Base-by-base conservation (phyloP, 768 basidiomycete genomes). In the Tremella mesenterica region DNA sequence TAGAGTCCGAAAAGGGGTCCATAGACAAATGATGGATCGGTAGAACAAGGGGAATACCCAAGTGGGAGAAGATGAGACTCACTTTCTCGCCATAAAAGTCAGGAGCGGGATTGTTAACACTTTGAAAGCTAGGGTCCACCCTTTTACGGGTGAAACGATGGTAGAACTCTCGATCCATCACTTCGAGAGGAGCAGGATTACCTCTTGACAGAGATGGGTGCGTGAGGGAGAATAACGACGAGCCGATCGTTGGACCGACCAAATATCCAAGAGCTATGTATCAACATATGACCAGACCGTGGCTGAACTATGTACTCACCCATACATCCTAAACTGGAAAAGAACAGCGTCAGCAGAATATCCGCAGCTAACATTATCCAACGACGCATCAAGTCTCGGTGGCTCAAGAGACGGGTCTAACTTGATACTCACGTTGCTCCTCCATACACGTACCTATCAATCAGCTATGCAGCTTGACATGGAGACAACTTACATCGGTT, bases 41-140 rank as follows among this genome's bases (percentile, higher is more conserved):
- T n/a, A n/a, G n/a, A n/a, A n/a, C n/a, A n/a, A n/a, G n/a, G n/a
- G n/a, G n/a, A n/a, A n/a, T n/a, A n/a, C n/a, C n/a, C n/a, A n/a
- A n/a, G n/a, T n/a, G n/a, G n/a, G n/a, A n/a, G n/a, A n/a, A n/a
- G n/a, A n/a, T 30, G 14, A 14, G 47, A 48, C 67, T 13, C 47
- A 70, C 68, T 58, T 70, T 70, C 50, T 70, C 68, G 21, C 72
- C 72, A 47, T 73, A 73, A 52, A 70, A 73, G 46, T 73, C 72
- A 21, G 72, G 72, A 21, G 65, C 64, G n/a, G 66, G 64, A 44
- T 73, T 73, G 36, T 74, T 71, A 30, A 72, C 71, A 48, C 66
- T 67, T 51, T 72, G 73, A 34, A 71, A 67, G 1, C 62, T 61
- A 7, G 75, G 73, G 54, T 72, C 71, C 21, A 66, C 75, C 9